Conservation (phyloP, 2,329 filamentous ascomycete species). For the Fusarium bulbicola region DNA sequence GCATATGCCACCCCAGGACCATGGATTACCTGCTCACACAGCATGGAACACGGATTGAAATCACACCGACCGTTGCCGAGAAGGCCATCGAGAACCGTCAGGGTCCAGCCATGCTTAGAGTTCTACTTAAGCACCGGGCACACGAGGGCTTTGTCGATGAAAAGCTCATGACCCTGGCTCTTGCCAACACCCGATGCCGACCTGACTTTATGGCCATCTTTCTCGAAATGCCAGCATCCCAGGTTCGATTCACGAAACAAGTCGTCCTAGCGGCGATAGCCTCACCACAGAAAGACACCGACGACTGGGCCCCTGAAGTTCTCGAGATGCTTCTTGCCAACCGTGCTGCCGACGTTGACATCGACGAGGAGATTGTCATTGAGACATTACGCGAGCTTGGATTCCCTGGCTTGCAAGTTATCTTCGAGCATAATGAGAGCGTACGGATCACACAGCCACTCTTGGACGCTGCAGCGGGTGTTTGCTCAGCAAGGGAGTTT, state of each 20-base stretch:
- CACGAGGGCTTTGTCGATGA: constrained; percentile 18
- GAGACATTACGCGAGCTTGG: constrained; percentile 13
- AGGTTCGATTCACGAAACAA: constrained; percentile 18
- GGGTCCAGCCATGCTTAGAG: constrained; percentile 21
- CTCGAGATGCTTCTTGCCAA: constrained; percentile 25
- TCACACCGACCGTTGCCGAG: constrained; percentile 14
- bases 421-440: constrained; percentile 18
- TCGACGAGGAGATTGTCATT: constrained; percentile 20
- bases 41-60: constrained; percentile 7
- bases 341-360: constrained; percentile 20
- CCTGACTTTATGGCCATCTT: constrained; percentile 26
- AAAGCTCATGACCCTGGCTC: constrained; percentile 14
- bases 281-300: constrained; percentile 10
- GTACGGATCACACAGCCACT: constrained; percentile 14
- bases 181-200: constrained; percentile 15
- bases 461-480: constrained; percentile 17
- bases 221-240: constrained; percentile 12
- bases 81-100: constrained; percentile 24
- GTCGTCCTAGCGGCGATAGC: constrained; percentile 19
- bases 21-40: constrained; percentile 23
- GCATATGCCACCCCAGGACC: constrained; percentile 10
- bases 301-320: constrained; percentile 24
- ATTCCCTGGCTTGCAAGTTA: constrained; percentile 12
- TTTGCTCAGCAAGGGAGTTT: constrained; percentile 23
- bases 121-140: constrained; percentile 20